Evolutionary conservation across 495 filamentous ascomycete species (phyloP).

Genomic region (Zalerion maritima): DNA sequence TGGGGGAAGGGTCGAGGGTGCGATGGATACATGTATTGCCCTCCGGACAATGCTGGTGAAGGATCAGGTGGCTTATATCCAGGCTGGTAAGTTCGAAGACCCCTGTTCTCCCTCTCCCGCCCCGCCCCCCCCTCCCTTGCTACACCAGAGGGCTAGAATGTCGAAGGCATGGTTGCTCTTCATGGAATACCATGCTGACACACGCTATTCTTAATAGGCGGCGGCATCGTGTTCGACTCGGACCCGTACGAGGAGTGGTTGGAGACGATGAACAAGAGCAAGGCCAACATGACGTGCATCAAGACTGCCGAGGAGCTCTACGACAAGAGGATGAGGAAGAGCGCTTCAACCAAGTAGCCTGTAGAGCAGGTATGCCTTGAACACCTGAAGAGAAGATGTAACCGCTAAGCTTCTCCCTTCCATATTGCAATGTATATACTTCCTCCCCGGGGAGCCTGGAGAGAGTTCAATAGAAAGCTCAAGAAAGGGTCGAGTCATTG

Average conservation of each 20-base stretch:
- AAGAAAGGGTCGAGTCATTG: too few relatives aligned
- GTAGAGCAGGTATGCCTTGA: too few relatives aligned
- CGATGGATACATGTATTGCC: constrained; percentile 99
- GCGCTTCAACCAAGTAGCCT: background rate
- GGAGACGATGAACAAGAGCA: constrained; percentile 95
- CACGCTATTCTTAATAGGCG: constrained; percentile 32
- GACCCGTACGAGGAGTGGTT: constrained; percentile 88
- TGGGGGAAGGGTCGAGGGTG: constrained; percentile 45
- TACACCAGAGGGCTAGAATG: too few relatives aligned
- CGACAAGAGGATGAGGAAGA: constrained; percentile 14
- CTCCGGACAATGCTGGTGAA: constrained; percentile 92
- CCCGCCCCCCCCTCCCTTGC: constrained; percentile 1
- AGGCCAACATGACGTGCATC: constrained; percentile 78
- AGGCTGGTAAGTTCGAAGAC: constrained; percentile 43
- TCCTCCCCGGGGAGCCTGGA: too few relatives aligned
- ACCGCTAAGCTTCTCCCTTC: too few relatives aligned
- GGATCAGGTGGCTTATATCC: constrained; percentile 78
- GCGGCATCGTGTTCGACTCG: constrained; percentile 93
- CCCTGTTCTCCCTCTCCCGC: background rate
- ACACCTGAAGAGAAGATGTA: too few relatives aligned
- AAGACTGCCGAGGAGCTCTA: constrained; percentile 68
- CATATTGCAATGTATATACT: too few relatives aligned
- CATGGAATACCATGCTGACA: too few relatives aligned
- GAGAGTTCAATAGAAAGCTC: too few relatives aligned
- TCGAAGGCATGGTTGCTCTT: too few relatives aligned